These are phyloP conservation scores for Plasmodium yoelii DNA, from an alignment of 169 alveolate species.

Conservation along the genomic window DNA sequence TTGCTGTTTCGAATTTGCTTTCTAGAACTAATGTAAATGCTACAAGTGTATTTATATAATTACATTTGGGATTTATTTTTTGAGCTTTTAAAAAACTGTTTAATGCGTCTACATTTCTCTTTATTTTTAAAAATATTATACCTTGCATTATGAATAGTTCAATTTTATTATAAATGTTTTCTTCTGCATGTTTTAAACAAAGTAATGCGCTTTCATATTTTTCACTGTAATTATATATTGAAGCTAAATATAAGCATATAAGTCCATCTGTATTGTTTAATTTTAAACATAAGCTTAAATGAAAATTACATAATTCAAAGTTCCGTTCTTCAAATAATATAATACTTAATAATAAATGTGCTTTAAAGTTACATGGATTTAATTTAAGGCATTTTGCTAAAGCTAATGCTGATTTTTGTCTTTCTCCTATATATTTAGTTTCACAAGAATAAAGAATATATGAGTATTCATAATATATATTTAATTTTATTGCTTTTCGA, in stretches of 20 bases:
- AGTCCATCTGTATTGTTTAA: slow-evolving; percentile 37
- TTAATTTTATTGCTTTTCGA: slow-evolving; percentile 40
- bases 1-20: slow-evolving; percentile 42
- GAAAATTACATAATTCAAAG: slow-evolving; percentile 39
- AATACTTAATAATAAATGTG: slow-evolving; percentile 55
- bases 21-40: slow-evolving; percentile 45
- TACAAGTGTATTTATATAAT: slow-evolving; percentile 37
- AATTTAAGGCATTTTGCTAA: slow-evolving; percentile 50
- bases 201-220: slow-evolving; percentile 72
- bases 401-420: slow-evolving; percentile 46
- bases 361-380: slow-evolving; percentile 67
- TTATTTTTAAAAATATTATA: slow-evolving; percentile 64
- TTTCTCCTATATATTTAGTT: slow-evolving; percentile 42
- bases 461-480: slow-evolving; percentile 61
- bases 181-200: slow-evolving; percentile 70
- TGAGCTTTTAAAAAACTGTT: slow-evolving; percentile 61
- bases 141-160: slow-evolving; percentile 59
- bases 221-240: slow-evolving; percentile 39
- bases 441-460: slow-evolving; percentile 71
- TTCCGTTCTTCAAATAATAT: slow-evolving; percentile 43
- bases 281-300: slow-evolving; percentile 65
- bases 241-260: slow-evolving; percentile 62
- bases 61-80: slow-evolving; percentile 46
- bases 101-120: slow-evolving; percentile 61
- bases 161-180: slow-evolving; percentile 37